Evolutionary conservation across 148 eudicot genomes (phyloP), one percentile per base, ranked within the genome.

Genomic region (Cornus kousa): DNA sequence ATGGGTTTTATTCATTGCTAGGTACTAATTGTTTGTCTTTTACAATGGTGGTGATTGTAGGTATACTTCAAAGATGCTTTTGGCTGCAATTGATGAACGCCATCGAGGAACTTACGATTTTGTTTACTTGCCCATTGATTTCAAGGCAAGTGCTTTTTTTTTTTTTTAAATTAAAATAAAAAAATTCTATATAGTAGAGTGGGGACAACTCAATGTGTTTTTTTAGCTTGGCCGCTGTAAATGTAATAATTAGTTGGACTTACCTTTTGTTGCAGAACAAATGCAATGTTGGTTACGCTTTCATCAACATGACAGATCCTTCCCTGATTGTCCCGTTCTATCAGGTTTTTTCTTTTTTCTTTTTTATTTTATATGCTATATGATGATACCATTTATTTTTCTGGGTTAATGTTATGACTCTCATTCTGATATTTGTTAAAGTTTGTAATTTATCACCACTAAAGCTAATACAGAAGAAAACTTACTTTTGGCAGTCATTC

Each of bases 11-110:
- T 16, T 43, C 48, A 43, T 59, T 40, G 55, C 5, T 39, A 43
- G 66, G 81, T 59, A 9, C 31, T 67, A 13, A 13, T 32, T 67
- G 73, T 68, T 70, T 67, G 72, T 74, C 23, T 74, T 82, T 76
- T 53, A 19, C 32, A 28, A 40, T 68, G 70, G 68, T 86, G 80
- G 57, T 71, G 67, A 62, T 57, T 79, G 57, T 76, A 94, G 98
- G 86, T 94, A 94, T 75, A 94, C 98, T 37, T 92, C 98, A 74
- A 94, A 94, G 88, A 94, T 94, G 98, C 94, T 94, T 78, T 85
- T 94, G 88, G 90, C 92, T 75, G 91, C 98, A 67, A 94, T 94
- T 79, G 98, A 94, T 86, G 98, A 94, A 76, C 86, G 79, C 66
- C 98, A 90, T 78, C 88, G 88, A 32, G 98, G 98, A 79, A 89